phyloP scores from a whole-genome alignment of 208 protist genomes.

The Crithidia mellificae region DNA sequence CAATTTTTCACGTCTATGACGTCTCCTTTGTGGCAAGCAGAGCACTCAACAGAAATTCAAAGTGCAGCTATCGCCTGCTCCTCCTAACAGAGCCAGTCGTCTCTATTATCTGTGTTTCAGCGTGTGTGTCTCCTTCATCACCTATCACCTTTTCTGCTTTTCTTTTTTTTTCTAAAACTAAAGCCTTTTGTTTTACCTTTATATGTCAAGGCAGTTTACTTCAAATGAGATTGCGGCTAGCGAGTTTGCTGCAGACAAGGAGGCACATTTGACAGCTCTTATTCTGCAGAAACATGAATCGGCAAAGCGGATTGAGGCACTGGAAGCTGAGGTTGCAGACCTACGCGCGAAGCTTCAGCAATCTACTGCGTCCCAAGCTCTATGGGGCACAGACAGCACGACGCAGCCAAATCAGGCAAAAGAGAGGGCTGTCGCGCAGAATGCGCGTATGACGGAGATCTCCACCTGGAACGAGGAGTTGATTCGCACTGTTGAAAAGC shows the following conservation, averaged over 20 bases:
- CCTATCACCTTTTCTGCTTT: background rate
- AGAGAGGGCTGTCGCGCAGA: constrained; percentile 18
- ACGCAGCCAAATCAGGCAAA: background rate
- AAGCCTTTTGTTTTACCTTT: constrained; percentile 7
- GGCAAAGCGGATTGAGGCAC: constrained; percentile 38
- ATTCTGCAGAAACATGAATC: constrained; percentile 43
- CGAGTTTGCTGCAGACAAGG: constrained; percentile 20
- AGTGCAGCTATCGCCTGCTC: too few species aligned
- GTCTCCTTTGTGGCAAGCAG: too few species aligned
- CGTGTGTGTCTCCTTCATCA: too few species aligned
- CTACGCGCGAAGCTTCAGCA: constrained; percentile 31
- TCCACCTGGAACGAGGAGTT: constrained; percentile 67
- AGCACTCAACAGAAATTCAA: too few species aligned
- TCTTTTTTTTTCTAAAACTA: too few species aligned
- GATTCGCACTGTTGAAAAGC: constrained; percentile 56
- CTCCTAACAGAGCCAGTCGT: too few species aligned
- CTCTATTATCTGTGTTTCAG: too few species aligned
- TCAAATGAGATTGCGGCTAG: constrained; percentile 3
- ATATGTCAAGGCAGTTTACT: constrained; percentile 11
- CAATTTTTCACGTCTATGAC: too few species aligned
- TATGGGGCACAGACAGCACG: constrained; percentile 1
- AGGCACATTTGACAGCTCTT: constrained; percentile 41
- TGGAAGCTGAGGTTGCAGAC: constrained; percentile 39
- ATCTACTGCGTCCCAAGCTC: background rate
- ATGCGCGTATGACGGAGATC: constrained; percentile 41